Evolutionary conservation across 768 basidiomycete species (phyloP).

Genomic region (Leccinum disarticulatum): DNA sequence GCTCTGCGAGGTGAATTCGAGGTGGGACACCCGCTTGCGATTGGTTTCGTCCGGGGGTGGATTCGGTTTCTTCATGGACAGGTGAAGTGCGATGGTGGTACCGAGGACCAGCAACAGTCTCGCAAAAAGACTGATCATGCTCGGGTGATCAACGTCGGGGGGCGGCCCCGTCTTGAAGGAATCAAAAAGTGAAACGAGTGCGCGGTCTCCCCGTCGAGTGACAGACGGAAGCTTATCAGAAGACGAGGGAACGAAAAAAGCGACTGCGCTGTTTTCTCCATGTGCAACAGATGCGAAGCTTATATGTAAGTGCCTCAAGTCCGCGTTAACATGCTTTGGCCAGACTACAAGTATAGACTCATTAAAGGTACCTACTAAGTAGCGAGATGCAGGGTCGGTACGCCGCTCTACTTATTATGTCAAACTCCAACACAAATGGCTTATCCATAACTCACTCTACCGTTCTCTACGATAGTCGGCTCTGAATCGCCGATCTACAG

Average conservation of each 20-base stretch:
- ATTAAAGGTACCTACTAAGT: not conserved
- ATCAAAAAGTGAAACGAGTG: not conserved
- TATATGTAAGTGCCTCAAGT: not conserved
- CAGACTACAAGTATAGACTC: not conserved
- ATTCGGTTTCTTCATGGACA: conserved; percentile 2
- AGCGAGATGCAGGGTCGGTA: not conserved
- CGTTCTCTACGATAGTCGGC: too few relatives aligned
- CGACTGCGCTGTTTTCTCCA: not conserved
- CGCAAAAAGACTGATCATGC: not conserved
- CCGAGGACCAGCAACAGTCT: not conserved
- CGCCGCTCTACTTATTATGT: not conserved
- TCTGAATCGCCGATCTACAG: too few relatives aligned
- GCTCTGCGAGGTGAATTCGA: not conserved
- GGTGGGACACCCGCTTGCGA: not conserved
- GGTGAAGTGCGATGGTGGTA: not conserved
- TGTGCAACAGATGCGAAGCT: not conserved
- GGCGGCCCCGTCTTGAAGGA: not conserved
- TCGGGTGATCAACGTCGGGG: not conserved
- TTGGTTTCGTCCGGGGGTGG: not conserved
- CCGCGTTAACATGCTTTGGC: not conserved
- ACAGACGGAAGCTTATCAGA: not conserved
- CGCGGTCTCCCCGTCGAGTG: not conserved
- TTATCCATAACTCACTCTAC: not conserved
- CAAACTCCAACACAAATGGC: not conserved
- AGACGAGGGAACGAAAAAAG: not conserved